Base-by-base conservation (phyloP, 371 early-diverging fungal genomes). In the Mucor ambiguus region DNA sequence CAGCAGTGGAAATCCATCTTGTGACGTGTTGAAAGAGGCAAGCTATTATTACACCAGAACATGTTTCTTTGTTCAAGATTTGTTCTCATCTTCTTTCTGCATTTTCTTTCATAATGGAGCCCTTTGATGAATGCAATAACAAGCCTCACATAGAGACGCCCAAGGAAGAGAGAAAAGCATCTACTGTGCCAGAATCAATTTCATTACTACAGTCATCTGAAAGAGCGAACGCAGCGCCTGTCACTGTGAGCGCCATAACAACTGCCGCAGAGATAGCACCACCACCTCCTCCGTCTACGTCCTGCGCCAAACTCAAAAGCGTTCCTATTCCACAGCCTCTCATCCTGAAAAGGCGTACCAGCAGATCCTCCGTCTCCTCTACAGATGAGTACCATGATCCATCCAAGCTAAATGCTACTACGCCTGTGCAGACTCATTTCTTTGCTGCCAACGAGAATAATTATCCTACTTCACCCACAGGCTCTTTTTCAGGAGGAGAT, bases 281-380 rank as follows among this genome's bases (percentile, higher is more conserved):
- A 35, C 37, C 37, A 35, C 37, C 37, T 5, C 58, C 61, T n/a
- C 52, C 72, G 2, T 49, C 73, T 30, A 24, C 52, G n/a, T 41
- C 61, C 9, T 63, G 60, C 28, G 22, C 67, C 16, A 75, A 74
- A 68, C 41, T 78, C 24, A 66, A 70, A 30, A 77, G 72, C 65
- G 76, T 80, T 1, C 81, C 81, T 41, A 80, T 80, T 60, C 81
- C 81, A 8, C 78, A 77, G 16, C 78, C 80, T 54, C 59, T 80
- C 30, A 64, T 77, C 28, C 41, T 80, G 22, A 80, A 80, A 37
- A 60, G 78, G 29, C 76, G 74, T 14, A 69, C 76, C 7, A 80
- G 80, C 48, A 65, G 69, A 66, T 72, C 74, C 1, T 77, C 78
- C 2, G 44, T 77, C 29, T 75, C 71, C 8, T 77, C 78, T 9